phyloP scores from a whole-genome alignment of 176 grass and related monocot genomes.

The Tillandsia fasciculata region DNA sequence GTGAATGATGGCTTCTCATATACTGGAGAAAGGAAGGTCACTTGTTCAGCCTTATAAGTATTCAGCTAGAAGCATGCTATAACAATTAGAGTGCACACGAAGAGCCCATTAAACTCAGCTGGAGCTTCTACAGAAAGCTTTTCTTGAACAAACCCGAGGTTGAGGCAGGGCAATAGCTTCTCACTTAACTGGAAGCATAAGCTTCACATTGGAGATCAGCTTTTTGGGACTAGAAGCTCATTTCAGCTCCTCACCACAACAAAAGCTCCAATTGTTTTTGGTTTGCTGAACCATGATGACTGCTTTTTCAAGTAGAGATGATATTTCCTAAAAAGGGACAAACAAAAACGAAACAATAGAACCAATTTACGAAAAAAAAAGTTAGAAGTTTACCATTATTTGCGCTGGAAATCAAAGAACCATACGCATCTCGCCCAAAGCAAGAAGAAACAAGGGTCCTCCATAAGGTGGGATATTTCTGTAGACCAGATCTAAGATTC shows the following conservation, averaged over 20 bases:
- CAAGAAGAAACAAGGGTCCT: constrained; percentile 60
- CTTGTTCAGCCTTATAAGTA: constrained; percentile 14
- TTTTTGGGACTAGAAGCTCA: too few relatives aligned
- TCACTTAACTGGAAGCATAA: too few relatives aligned
- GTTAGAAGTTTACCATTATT: constrained; percentile 38
- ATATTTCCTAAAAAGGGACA: background rate
- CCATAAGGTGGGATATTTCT: constrained; percentile 69
- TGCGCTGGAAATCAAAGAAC: constrained; percentile 37
- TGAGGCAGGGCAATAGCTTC: too few relatives aligned
- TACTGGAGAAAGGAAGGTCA: constrained; percentile 27
- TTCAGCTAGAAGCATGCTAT: constrained; percentile 7
- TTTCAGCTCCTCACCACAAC: too few relatives aligned
- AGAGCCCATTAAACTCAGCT: background rate
- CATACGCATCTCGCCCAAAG: constrained; percentile 62
- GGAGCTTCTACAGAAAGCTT: too few relatives aligned
- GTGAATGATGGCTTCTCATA: constrained; percentile 52
- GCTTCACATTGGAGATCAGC: too few relatives aligned
- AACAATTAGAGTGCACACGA: constrained; percentile 1
- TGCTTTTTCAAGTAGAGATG: too few relatives aligned
- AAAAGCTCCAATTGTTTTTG: too few relatives aligned
- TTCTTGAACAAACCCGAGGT: too few relatives aligned
- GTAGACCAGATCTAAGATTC: constrained; percentile 52
- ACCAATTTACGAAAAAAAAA: constrained; percentile 18
- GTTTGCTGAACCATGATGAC: too few relatives aligned
- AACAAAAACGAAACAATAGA: background rate